Evolutionary conservation across 2,329 filamentous ascomycete species (phyloP).

Genomic region (Aspergillus persii): DNA sequence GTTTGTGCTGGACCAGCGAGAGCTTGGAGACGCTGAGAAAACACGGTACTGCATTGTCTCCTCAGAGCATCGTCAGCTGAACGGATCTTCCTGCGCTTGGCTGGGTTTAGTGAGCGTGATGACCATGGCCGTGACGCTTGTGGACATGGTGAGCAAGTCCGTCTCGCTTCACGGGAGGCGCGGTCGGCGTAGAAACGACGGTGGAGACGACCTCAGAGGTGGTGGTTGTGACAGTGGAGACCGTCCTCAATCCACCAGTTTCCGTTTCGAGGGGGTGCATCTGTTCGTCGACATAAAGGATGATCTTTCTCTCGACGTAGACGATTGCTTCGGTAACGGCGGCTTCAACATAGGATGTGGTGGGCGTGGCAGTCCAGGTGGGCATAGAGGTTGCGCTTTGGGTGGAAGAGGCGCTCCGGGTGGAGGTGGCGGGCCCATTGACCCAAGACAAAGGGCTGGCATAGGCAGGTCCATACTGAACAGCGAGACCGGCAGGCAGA

Average conservation of each 20-base stretch:
- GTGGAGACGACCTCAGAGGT: conserved; percentile 23
- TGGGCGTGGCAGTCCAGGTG: conserved; percentile 19
- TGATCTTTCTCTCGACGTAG: conserved; percentile 29
- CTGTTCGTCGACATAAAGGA: conserved; percentile 26
- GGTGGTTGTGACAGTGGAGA: conserved; percentile 26
- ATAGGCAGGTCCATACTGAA: conserved; percentile 47
- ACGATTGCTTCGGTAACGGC: conserved; percentile 28
- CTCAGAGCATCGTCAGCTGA: background rate
- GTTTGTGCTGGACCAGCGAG: background rate
- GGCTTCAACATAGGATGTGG: conserved; percentile 23
- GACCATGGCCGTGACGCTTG: background rate
- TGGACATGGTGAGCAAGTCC: conserved; percentile 25
- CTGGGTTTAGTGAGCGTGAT: background rate
- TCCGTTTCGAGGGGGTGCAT: conserved; percentile 25
- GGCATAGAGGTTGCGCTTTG: conserved; percentile 5
- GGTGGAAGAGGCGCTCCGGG: background rate
- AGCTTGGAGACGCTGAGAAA: background rate
- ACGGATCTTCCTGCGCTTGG: background rate
- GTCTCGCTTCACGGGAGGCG: conserved; percentile 21
- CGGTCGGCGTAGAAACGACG: conserved; percentile 20
- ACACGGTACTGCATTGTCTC: background rate
- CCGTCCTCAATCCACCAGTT: conserved; percentile 20
- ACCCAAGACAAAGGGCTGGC: conserved; percentile 27
- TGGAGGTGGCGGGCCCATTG: conserved; percentile 5
- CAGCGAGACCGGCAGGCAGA: conserved; percentile 64